Conservation (phyloP, 225 moss, liverwort and hornwort genomes). For the Physcomitrellopsis africana region DNA sequence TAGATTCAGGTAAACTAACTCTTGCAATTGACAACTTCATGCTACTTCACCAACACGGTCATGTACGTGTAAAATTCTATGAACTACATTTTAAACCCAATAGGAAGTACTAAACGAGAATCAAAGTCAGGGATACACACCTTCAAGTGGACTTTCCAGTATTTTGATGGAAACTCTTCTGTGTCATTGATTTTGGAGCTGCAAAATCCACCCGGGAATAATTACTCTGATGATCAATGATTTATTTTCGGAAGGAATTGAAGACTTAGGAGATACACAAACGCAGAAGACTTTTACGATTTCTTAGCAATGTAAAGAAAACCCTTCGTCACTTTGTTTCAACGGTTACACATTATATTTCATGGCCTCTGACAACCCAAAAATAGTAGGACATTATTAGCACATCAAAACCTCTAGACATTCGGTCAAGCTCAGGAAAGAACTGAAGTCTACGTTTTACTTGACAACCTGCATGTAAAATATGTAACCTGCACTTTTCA, state of each 20-base stretch:
- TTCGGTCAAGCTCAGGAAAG: not conserved
- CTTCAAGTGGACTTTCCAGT: constrained; percentile 65
- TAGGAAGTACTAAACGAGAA: not conserved
- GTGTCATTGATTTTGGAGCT: constrained; percentile 50
- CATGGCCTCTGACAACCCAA: not conserved
- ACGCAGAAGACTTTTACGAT: not conserved
- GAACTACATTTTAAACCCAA: not conserved
- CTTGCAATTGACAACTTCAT: not conserved
- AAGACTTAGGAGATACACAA: not conserved
- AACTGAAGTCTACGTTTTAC: not conserved
- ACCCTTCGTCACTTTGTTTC: not conserved
- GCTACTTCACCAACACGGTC: not conserved
- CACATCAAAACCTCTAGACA: not conserved
- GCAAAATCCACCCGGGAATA: constrained; percentile 15
- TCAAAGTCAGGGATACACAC: constrained; percentile 29
- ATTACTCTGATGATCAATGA: not conserved
- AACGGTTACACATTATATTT: not conserved
- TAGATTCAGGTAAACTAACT: not conserved
- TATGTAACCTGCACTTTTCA: not conserved
- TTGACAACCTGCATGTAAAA: no score
- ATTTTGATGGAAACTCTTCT: constrained; percentile 63
- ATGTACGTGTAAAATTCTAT: not conserved
- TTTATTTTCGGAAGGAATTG: not conserved
- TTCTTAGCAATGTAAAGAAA: not conserved
- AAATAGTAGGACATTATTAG: not conserved